phyloP scores from a whole-genome alignment of 1,139 yeast genomes.

The Petasospora fabianii region DNA sequence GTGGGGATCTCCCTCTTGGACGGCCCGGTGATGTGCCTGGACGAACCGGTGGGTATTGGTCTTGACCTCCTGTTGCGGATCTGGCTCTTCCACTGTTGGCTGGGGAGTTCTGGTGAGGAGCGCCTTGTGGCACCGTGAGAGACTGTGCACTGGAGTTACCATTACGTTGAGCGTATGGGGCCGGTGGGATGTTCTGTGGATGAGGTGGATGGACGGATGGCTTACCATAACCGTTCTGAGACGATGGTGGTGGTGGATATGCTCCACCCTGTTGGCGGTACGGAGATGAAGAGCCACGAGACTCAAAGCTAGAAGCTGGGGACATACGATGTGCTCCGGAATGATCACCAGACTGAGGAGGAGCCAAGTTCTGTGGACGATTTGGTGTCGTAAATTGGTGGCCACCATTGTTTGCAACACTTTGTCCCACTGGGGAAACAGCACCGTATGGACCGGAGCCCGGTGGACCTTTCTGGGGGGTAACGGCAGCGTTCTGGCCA shows the following conservation, averaged over 20 bases:
- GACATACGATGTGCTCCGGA: no score
- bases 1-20: conserved; percentile 11
- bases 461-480: conserved; percentile 1
- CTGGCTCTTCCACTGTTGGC: conserved; percentile 2
- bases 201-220: neutral
- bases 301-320: no score
- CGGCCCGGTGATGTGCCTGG: conserved; percentile 8
- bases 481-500: neutral
- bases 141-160: conserved; percentile 5
- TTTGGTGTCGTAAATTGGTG: neutral
- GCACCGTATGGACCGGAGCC: no score
- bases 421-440: conserved; percentile 1
- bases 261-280: conserved; percentile 7
- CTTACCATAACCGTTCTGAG: neutral
- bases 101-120: conserved; percentile 7
- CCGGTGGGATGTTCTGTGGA: neutral
- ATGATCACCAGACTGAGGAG: conserved; percentile 5
- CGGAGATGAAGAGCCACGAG: conserved; percentile 16
- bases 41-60: neutral
- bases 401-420: neutral
- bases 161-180: conserved; percentile 4
- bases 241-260: conserved; percentile 9
- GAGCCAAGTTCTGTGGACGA: conserved; percentile 9
- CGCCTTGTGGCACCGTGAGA: conserved; percentile 4
- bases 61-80: neutral